Base-by-base conservation (phyloP, 176 grass and related monocot species). In the barley (Hordeum vulgare) region DNA sequence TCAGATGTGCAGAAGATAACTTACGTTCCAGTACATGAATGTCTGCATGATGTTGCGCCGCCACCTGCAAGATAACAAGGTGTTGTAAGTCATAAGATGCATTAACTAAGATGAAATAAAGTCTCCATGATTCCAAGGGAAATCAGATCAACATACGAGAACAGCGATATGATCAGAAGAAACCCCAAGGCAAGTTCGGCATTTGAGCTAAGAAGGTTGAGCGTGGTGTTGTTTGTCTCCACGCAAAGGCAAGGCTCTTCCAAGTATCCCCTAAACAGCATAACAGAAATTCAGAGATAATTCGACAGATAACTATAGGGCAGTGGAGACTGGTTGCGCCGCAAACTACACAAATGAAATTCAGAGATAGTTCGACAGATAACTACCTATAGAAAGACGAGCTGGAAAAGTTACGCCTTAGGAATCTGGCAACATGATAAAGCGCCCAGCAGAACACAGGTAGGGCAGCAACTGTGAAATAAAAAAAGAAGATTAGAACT, bases 401-500 rank as follows among this genome's bases (percentile, higher is more conserved):
- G 31, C 40, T 82, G 2, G 91, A 66, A 61, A 98, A 98, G 73
- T 95, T 93, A 69, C 80, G 69, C 86, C 93, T 98, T 70, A 98
- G 63, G 49, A 98, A 98, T 84, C 87, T 90, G 60, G 96, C 89
- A 64, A 98, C 93, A 89, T 94, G 85, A 42, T 95, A 91, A 68
- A 98, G 86, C 21, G 96, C 87, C 96, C 96, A 98, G 79, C 96
- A 98, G 69, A 98, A 75, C 47, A 94, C 93, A 86, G 96, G 96
- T 39, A 98, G 79, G 70, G 94, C 80, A 58, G 96, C 91, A 90
- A 98, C 96, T 98, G 87, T 72, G 68, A 81, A 45, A 82, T 69
- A 81, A 45, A 82, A 37, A 84, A 73, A 35, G 66, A 59, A 77
- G 8, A 62, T 8, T 11, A 60, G 18, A 66, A 67, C 8, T 14